These are phyloP conservation scores for Piromyces finnis DNA, from an alignment of 192 early-diverging fungal genomes.

Conservation along the genomic window DNA sequence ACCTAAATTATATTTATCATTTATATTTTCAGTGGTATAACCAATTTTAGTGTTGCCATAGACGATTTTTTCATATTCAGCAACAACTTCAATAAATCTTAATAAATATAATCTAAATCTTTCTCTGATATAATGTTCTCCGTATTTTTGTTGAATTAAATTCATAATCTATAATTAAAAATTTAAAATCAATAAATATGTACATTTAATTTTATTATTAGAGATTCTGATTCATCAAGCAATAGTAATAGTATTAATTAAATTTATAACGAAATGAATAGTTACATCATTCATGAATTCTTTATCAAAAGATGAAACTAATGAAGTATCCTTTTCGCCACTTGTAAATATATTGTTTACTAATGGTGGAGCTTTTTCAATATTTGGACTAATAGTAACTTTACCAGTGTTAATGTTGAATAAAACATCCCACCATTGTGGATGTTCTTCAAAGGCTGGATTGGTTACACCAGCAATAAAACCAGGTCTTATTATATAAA, in stretches of 20 bases:
- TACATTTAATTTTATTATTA: no score
- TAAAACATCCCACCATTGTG: conserved; percentile 90
- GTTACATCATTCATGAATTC: not conserved
- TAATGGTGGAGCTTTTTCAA: conserved; percentile 6
- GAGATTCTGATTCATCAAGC: no score
- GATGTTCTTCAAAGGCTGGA: conserved; percentile 82
- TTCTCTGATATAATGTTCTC: conserved; percentile 70
- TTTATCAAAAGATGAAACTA: not conserved
- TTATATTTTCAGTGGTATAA: conserved; percentile 6
- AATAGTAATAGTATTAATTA: no score
- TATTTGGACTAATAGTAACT: conserved; percentile 71
- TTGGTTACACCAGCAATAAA: conserved; percentile 95
- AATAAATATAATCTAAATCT: conserved; percentile 75
- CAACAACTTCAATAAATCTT: conserved; percentile 61
- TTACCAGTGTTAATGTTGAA: conserved; percentile 86
- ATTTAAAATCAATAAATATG: no score
- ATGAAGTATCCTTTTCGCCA: not conserved
- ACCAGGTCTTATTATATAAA: conserved; percentile 26
- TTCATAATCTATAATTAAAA: conserved; percentile 42
- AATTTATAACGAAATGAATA: not conserved
- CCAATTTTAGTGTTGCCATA: conserved; percentile 43
- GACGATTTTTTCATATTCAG: conserved; percentile 54
- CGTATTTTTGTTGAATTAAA: conserved; percentile 66
- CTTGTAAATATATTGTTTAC: not conserved
- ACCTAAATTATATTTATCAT: conserved; percentile 30